These are phyloP conservation scores for Mortierella alpina DNA, from an alignment of 192 early-diverging fungal species.

Conservation along the genomic window DNA sequence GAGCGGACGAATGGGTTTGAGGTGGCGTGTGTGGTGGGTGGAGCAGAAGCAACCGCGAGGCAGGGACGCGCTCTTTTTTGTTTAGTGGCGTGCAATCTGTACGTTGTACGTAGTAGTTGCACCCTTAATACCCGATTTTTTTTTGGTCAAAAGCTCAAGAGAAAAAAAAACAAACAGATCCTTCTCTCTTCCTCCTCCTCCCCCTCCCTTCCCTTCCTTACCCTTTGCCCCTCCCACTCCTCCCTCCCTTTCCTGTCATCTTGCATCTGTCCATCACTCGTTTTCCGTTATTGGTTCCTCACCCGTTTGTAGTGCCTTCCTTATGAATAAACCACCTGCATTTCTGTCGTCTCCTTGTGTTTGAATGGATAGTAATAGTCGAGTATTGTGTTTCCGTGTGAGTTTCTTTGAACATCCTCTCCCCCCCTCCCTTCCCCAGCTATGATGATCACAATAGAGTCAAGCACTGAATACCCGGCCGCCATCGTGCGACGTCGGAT, in stretches of 20 bases:
- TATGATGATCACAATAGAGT: conserved; percentile 55
- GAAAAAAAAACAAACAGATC: neutral
- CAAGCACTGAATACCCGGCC: conserved; percentile 58
- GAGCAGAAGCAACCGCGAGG: neutral
- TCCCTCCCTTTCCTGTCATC: neutral
- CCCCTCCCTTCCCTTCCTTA: neutral
- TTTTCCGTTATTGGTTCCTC: neutral
- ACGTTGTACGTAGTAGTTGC: too few relatives aligned
- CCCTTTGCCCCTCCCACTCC: neutral
- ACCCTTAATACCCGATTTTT: too few relatives aligned
- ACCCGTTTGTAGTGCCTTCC: neutral
- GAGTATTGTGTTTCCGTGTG: neutral
- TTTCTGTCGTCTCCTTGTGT: neutral
- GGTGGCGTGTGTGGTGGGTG: neutral
- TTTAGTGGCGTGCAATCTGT: too few relatives aligned
- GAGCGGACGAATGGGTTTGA: neutral
- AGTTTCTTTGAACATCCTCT: neutral
- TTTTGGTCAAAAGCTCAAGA: too few relatives aligned
- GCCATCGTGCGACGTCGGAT: conserved; percentile 56
- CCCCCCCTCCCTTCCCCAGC: conserved; percentile 11
- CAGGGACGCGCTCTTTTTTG: too few relatives aligned
- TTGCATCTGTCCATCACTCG: neutral
- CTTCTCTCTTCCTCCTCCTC: neutral
- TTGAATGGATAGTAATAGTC: neutral
- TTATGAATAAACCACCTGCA: neutral